These are phyloP conservation scores for Cadophora gregata DNA, from an alignment of 2,329 filamentous ascomycete genomes.

Conservation along the genomic window DNA sequence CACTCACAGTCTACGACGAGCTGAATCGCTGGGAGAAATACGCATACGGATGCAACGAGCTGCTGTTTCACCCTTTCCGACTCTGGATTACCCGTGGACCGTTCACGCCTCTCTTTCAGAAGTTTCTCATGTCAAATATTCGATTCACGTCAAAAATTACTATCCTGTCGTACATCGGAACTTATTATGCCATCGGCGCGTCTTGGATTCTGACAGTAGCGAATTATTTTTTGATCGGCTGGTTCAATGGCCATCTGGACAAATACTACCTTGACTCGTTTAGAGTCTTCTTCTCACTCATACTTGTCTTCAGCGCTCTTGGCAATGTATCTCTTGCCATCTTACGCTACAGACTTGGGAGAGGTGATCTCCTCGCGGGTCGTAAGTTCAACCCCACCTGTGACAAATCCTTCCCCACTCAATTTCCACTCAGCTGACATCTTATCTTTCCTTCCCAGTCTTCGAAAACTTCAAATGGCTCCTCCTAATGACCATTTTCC, in stretches of 20 bases:
- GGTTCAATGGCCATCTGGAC: conserved; percentile 70
- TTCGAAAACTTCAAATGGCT: conserved; percentile 62
- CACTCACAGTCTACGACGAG: conserved; percentile 75
- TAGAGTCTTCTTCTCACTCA: conserved; percentile 66
- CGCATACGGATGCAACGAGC: conserved; percentile 73
- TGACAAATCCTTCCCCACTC: background rate
- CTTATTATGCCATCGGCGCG: conserved; percentile 68
- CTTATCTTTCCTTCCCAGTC: conserved; percentile 39
- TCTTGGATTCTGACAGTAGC: conserved; percentile 69
- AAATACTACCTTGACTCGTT: conserved; percentile 72
- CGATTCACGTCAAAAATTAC: conserved; percentile 71
- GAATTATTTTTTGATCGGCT: conserved; percentile 76
- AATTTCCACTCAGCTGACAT: conserved; percentile 7
- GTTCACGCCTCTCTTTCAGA: conserved; percentile 68
- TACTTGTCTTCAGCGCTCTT: conserved; percentile 68
- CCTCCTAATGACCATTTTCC: conserved; percentile 50
- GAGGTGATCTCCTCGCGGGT: conserved; percentile 41
- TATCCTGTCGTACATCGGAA: conserved; percentile 72
- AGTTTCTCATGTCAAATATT: conserved; percentile 66
- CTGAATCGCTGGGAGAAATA: conserved; percentile 76
- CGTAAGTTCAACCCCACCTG: conserved; percentile 24
- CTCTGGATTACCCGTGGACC: conserved; percentile 67
- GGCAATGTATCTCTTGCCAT: conserved; percentile 43
- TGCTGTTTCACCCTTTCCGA: conserved; percentile 71
- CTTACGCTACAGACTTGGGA: conserved; percentile 35